These are phyloP conservation scores for Coniochaeta hoffmannii DNA, from an alignment of 2,329 filamentous ascomycete species.

Conservation along the genomic window DNA sequence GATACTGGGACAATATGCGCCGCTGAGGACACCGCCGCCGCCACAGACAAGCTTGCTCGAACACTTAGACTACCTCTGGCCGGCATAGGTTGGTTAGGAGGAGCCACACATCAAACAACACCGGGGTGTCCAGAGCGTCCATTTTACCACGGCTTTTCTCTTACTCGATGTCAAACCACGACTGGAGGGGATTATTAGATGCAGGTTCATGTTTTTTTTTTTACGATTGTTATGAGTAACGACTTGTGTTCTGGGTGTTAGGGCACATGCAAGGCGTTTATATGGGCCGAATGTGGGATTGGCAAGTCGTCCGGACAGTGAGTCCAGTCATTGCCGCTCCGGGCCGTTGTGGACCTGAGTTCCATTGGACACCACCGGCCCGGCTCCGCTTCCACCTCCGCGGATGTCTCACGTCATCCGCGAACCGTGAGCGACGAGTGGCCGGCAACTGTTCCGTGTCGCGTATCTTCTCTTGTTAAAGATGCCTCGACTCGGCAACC, in stretches of 20 bases:
- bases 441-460: neutral
- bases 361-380: neutral
- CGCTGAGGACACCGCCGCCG: neutral
- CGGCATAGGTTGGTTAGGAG: neutral
- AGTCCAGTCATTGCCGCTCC: neutral
- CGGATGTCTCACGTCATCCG: neutral
- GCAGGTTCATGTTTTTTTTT: neutral
- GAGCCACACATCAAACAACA: neutral
- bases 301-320: neutral
- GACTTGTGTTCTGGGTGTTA: neutral
- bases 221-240: neutral
- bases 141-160: neutral
- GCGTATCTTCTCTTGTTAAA: neutral
- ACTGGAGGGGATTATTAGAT: neutral
- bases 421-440: neutral
- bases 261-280: neutral
- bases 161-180: neutral
- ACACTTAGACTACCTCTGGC: neutral
- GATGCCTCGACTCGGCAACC: neutral
- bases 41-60: neutral
- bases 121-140: neutral
- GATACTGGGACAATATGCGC: slow-evolving; percentile 43
- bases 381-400: neutral
- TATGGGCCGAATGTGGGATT: neutral
- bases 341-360: neutral